These are phyloP conservation scores for Balamuthia mandrillaris DNA, from an alignment of 208 protist species.

Conservation along the genomic window DNA sequence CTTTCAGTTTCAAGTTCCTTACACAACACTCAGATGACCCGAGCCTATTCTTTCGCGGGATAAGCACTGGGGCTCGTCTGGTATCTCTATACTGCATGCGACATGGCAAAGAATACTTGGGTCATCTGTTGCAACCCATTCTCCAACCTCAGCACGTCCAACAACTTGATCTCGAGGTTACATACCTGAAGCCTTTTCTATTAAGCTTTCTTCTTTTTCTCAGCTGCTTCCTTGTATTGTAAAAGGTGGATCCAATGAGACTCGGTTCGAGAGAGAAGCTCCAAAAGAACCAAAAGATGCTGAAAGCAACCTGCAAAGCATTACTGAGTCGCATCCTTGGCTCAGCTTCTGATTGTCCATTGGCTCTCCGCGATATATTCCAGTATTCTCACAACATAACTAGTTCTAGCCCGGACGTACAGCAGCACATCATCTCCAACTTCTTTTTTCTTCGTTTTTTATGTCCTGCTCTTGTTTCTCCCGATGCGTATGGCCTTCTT, in stretches of 20 bases:
- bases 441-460: conserved; percentile 31
- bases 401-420: not conserved
- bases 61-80: not conserved
- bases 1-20: too few species aligned
- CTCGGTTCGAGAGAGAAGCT: not conserved
- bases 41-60: not conserved
- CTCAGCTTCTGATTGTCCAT: not conserved
- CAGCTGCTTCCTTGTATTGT: too few species aligned
- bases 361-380: not conserved
- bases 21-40: not conserved
- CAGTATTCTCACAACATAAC: not conserved
- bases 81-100: not conserved
- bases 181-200: too few species aligned
- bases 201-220: too few species aligned
- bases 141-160: too few species aligned
- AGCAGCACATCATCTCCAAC: not conserved
- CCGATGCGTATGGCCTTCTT: not conserved
- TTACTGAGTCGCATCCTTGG: not conserved
- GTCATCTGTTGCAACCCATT: too few species aligned
- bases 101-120: not conserved
- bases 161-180: too few species aligned
- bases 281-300: not conserved
- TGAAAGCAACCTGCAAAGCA: not conserved
- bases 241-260: too few species aligned
- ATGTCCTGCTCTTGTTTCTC: conserved; percentile 8